Percentiles rank a stretch among this genome's conserved stretches.
These are phyloP conservation scores for Elsinoe ampelina DNA, from an alignment of 2,329 filamentous ascomycete genomes.

Conservation along the genomic window DNA sequence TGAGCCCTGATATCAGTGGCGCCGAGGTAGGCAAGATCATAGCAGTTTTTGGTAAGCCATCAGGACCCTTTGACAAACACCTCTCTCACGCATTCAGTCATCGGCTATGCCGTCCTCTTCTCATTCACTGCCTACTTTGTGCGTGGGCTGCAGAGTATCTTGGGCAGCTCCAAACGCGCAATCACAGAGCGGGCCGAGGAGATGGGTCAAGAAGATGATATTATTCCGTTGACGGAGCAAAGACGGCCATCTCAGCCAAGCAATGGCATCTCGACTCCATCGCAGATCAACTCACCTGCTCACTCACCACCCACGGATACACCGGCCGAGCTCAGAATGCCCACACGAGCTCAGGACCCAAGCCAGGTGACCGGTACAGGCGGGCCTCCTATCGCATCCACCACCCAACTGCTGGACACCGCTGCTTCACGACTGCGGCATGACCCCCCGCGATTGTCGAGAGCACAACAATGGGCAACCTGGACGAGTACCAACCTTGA, in stretches of 20 bases:
- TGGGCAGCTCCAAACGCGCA: conserved; percentile 45
- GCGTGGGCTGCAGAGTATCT: conserved; percentile 43
- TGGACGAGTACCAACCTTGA: conserved; percentile 40
- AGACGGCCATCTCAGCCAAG: conserved; percentile 12
- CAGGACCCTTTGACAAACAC: background rate
- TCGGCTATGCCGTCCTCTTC: conserved; percentile 48
- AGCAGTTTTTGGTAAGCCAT: conserved; percentile 45
- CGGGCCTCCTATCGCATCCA: conserved; percentile 18
- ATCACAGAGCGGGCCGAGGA: conserved; percentile 45
- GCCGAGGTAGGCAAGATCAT: conserved; percentile 51
- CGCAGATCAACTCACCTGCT: background rate
- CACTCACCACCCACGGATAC: conserved; percentile 1
- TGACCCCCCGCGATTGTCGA: conserved; percentile 35
- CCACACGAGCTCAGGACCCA: conserved; percentile 21
- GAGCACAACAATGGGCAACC: conserved; percentile 44
- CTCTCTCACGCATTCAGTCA: conserved; percentile 31
- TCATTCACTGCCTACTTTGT: conserved; percentile 46
- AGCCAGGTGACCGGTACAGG: conserved; percentile 20
- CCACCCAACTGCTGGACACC: background rate
- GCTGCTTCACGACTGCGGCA: conserved; percentile 27
- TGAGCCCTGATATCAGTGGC: conserved; percentile 46
- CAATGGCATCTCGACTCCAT: background rate
- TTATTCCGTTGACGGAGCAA: conserved; percentile 37
- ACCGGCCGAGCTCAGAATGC: conserved; percentile 16
- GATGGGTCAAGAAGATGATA: conserved; percentile 36